Evolutionary conservation across 164 flowering plant species (phyloP).

Genomic region (Cinnamomum chago): DNA sequence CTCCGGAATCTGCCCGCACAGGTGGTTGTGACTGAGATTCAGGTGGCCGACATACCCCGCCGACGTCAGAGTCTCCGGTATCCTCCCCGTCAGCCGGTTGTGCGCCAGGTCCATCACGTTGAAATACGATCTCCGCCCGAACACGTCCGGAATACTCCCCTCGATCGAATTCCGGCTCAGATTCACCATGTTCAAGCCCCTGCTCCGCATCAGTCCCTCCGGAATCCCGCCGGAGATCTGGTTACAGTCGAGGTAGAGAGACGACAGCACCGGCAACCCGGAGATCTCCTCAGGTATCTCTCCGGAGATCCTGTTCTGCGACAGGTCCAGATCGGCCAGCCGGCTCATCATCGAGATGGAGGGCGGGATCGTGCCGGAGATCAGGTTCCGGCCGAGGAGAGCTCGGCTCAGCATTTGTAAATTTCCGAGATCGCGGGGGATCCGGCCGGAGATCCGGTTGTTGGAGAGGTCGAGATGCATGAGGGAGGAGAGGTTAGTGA

Average conservation of each 20-base stretch:
- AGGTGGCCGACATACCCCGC: slow-evolving; percentile 79
- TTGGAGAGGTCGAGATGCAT: slow-evolving; percentile 78
- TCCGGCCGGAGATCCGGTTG: slow-evolving; percentile 49
- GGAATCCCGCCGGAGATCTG: slow-evolving; percentile 60
- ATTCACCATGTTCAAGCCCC: slow-evolving; percentile 52
- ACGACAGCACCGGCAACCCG: slow-evolving; percentile 64
- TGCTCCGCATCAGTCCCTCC: slow-evolving; percentile 33
- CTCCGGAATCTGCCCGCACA: slow-evolving; percentile 71
- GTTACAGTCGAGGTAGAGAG: slow-evolving; percentile 66
- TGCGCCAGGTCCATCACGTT: slow-evolving; percentile 57
- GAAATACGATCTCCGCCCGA: slow-evolving; percentile 68
- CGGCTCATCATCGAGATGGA: slow-evolving; percentile 57
- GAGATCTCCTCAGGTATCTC: slow-evolving; percentile 51
- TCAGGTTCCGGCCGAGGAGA: slow-evolving; percentile 48
- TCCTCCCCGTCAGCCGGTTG: slow-evolving; percentile 50
- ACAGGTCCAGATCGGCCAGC: slow-evolving; percentile 73
- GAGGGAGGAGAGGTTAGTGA: slow-evolving; percentile 36
- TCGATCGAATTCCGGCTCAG: slow-evolving; percentile 58
- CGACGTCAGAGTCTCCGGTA: slow-evolving; percentile 50
- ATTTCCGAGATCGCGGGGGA: slow-evolving; percentile 49
- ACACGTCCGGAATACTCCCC: slow-evolving; percentile 68
- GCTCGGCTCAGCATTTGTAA: slow-evolving; percentile 76
- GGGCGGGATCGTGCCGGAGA: slow-evolving; percentile 55
- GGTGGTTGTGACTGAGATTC: slow-evolving; percentile 77
- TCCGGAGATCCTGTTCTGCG: slow-evolving; percentile 58